Evolutionary conservation across 352 stramenopile genomes (phyloP).

Genomic region (Phytophthora litchii): DNA sequence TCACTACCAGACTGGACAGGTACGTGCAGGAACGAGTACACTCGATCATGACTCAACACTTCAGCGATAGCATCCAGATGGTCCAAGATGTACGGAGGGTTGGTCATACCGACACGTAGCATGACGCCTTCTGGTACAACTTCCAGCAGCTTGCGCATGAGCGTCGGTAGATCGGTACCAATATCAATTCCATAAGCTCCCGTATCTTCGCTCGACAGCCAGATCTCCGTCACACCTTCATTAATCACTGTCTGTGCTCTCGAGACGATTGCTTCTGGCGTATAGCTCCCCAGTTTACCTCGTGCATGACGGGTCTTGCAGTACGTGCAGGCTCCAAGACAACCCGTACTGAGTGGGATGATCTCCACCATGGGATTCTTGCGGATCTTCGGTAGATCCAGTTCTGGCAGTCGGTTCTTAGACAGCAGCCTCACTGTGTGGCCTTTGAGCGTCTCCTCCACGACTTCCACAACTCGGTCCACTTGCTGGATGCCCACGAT

Average conservation of each 20-base stretch:
- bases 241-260: constrained; percentile 69
- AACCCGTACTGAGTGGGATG: constrained; percentile 91
- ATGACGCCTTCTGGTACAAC: constrained; percentile 82
- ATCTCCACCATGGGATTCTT: constrained; percentile 94
- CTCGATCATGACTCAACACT: constrained; percentile 78
- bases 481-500: constrained; percentile 93
- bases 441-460: constrained; percentile 92
- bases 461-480: constrained; percentile 90
- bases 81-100: constrained; percentile 92
- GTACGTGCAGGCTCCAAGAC: constrained; percentile 93
- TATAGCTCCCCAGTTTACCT: constrained; percentile 91
- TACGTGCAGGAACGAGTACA: constrained; percentile 93
- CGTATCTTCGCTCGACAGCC: constrained; percentile 92
- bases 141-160: constrained; percentile 72
- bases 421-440: constrained; percentile 87
- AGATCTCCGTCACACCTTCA: constrained; percentile 91
- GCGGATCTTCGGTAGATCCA: constrained; percentile 93
- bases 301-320: constrained; percentile 93
- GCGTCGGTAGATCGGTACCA: constrained; percentile 70
- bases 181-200: constrained; percentile 93
- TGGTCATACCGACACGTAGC: constrained; percentile 93
- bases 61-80: constrained; percentile 86
- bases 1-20: constrained; percentile 91
- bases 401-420: constrained; percentile 80
- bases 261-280: constrained; percentile 74